phyloP scores from a whole-genome alignment of 495 filamentous ascomycete species.

The Penicillium coprophilum region DNA sequence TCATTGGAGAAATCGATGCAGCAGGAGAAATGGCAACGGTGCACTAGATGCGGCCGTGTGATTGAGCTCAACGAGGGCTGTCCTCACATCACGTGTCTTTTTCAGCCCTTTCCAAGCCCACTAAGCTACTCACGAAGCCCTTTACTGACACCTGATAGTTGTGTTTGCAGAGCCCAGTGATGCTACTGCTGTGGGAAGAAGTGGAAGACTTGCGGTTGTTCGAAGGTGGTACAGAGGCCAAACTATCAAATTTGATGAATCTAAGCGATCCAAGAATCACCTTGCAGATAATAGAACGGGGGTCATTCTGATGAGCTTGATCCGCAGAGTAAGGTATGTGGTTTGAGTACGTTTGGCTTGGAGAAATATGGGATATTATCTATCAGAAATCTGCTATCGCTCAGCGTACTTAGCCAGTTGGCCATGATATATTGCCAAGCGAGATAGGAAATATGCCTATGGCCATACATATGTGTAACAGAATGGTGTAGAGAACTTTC shows the following conservation, averaged over 20 bases:
- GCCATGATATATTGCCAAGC: background rate
- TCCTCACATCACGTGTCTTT: background rate
- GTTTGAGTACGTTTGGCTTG: background rate
- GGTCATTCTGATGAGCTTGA: background rate
- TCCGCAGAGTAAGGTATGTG: background rate
- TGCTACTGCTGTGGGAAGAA: constrained; percentile 1
- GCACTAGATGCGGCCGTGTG: constrained; percentile 15
- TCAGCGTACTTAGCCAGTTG: background rate
- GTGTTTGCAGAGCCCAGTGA: constrained; percentile 3
- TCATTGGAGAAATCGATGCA: background rate
- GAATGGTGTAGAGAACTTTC: too few species aligned
- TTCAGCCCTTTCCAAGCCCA: background rate
- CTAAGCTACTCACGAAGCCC: background rate
- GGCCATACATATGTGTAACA: too few species aligned
- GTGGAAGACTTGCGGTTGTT: constrained; percentile 1
- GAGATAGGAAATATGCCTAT: too few species aligned
- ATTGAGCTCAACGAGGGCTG: background rate
- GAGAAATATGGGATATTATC: background rate
- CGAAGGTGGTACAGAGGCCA: background rate
- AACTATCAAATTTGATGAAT: background rate
- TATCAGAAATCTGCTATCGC: background rate
- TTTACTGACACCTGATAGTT: background rate
- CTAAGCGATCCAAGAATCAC: background rate
- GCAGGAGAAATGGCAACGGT: constrained; percentile 25
- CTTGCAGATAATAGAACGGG: background rate